Evolutionary conservation across 1,139 yeast genomes (phyloP), one percentile per base, ranked within the genome.

Genomic region (Candida labiduridarum): DNA sequence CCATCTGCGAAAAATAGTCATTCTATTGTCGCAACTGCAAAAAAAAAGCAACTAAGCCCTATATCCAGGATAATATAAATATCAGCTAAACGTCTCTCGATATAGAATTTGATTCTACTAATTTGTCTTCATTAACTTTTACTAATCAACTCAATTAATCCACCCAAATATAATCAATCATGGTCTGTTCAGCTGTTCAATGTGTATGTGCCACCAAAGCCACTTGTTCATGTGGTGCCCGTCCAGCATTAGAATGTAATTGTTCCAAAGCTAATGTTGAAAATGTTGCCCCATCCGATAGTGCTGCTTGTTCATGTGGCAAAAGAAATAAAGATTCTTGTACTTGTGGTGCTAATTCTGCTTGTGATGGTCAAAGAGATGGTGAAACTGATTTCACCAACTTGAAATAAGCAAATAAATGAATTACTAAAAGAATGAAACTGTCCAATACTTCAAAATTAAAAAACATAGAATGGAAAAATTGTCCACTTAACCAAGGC

Each of bases 131-230:
- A 22, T 12, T n/a, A 35, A 10, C 22, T 15, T 40, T 16, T 12
- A 14, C 14, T 19, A 40, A 27, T 12, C 29, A n/a, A 18, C 25
- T 42, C 39, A 29, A 33, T 2, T 19, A 22, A 41, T 10, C 16
- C 14, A 33, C 7, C 6, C 29, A 25, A 25, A 8, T 27, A 44
- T 30, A 30, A 34, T 14, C 18, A 22, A 62, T 36, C 56, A 75
- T 76, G 80, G 67, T 69, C 56, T 77, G 81, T 58, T 65, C 78
- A 55, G 72, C 77, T 63, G 58, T 72, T 59, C 67, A 68, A 54
- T 77, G 82, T 61, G 71, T 74, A 53, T 77, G 82, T 61, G 80
- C 82, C 56, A 60, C 73, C 52, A 74, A 75, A 58, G 74, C 82
- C 56, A 75, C 79, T 54, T 77, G 82, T 58, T 75, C 81, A 16